Conservation (phyloP, 2,329 filamentous ascomycete species). For the Fusarium odoratissimum region DNA sequence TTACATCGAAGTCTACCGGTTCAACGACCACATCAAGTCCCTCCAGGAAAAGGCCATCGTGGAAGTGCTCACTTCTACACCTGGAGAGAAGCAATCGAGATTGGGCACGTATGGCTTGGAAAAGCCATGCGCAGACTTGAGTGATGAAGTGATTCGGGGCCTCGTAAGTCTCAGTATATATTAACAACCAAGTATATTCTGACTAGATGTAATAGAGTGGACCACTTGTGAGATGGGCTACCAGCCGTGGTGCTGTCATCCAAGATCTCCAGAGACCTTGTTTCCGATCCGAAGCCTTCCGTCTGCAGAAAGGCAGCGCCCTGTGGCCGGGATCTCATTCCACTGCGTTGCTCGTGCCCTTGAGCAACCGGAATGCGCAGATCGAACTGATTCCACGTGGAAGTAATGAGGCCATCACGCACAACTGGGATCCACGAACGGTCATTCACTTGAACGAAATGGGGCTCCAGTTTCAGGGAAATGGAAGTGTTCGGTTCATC, state of each 20-base stretch:
- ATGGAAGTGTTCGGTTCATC: slow-evolving; percentile 36
- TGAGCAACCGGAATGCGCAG: slow-evolving; percentile 11
- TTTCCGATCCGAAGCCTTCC: slow-evolving; percentile 34
- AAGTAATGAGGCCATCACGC: slow-evolving; percentile 1
- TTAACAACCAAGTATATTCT: background rate
- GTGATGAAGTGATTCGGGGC: slow-evolving; percentile 20
- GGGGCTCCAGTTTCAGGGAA: slow-evolving; percentile 25
- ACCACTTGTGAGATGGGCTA: slow-evolving; percentile 14
- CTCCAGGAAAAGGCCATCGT: slow-evolving; percentile 25
- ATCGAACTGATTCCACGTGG: slow-evolving; percentile 31
- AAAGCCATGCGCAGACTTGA: slow-evolving; percentile 19
- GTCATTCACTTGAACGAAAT: slow-evolving; percentile 35
- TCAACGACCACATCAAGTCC: slow-evolving; percentile 10
- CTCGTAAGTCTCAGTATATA: slow-evolving; percentile 14
- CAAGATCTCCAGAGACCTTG: slow-evolving; percentile 19
- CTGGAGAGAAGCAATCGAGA: slow-evolving; percentile 17
- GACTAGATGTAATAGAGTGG: slow-evolving; percentile 2
- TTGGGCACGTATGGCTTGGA: slow-evolving; percentile 24
- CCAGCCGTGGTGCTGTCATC: slow-evolving; percentile 15
- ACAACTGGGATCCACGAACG: slow-evolving; percentile 29
- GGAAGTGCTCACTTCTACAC: slow-evolving; percentile 28
- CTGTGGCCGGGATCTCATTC: slow-evolving; percentile 23
- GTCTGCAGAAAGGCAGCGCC: slow-evolving; percentile 23
- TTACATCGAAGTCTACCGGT: slow-evolving; percentile 17
- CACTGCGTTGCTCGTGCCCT: slow-evolving; percentile 27